phyloP scores from a whole-genome alignment of 352 stramenopile genomes.

The Pythium rhizo-oryzae region DNA sequence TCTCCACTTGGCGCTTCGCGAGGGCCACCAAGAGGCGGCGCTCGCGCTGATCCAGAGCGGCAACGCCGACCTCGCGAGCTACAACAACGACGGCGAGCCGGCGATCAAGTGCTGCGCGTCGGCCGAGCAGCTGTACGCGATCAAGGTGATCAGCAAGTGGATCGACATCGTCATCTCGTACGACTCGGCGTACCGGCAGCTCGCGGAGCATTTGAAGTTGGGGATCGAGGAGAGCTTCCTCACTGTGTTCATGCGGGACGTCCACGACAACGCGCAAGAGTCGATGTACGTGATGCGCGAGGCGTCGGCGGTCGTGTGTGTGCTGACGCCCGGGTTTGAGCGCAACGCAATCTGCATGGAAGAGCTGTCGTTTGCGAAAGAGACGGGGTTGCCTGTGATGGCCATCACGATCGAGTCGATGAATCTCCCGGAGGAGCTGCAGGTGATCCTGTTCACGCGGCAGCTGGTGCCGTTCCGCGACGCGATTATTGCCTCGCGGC shows the following conservation, averaged over 20 bases:
- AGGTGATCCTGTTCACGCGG: slow-evolving; percentile 78
- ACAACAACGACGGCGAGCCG: slow-evolving; percentile 58
- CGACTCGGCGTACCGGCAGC: slow-evolving; percentile 59
- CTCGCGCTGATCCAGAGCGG: slow-evolving; percentile 65
- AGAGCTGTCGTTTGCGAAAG: slow-evolving; percentile 75
- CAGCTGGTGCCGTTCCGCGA: slow-evolving; percentile 80
- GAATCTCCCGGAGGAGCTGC: slow-evolving; percentile 67
- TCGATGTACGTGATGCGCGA: slow-evolving; percentile 64
- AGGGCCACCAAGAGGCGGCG: slow-evolving; percentile 58
- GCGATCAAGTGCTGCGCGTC: slow-evolving; percentile 79
- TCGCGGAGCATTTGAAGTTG: slow-evolving; percentile 60
- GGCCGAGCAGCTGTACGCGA: slow-evolving; percentile 70
- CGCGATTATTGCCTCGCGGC: slow-evolving; percentile 34
- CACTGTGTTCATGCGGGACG: slow-evolving; percentile 71
- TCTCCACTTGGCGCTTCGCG: slow-evolving; percentile 69
- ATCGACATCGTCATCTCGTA: slow-evolving; percentile 84
- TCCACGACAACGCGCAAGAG: slow-evolving; percentile 40
- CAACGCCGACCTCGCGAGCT: slow-evolving; percentile 49
- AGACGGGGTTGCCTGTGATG: slow-evolving; percentile 67
- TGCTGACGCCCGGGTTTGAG: slow-evolving; percentile 72
- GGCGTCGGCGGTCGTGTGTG: slow-evolving; percentile 69
- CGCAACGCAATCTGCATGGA: slow-evolving; percentile 73
- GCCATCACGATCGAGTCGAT: slow-evolving; percentile 68
- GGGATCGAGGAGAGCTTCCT: slow-evolving; percentile 78
- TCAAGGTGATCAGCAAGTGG: slow-evolving; percentile 69